A percentile compares a stretch with the other conserved stretches of the same genome.
Evolutionary conservation across 2,329 filamentous ascomycete species (phyloP).

Genomic region (Fonsecaea monophora): DNA sequence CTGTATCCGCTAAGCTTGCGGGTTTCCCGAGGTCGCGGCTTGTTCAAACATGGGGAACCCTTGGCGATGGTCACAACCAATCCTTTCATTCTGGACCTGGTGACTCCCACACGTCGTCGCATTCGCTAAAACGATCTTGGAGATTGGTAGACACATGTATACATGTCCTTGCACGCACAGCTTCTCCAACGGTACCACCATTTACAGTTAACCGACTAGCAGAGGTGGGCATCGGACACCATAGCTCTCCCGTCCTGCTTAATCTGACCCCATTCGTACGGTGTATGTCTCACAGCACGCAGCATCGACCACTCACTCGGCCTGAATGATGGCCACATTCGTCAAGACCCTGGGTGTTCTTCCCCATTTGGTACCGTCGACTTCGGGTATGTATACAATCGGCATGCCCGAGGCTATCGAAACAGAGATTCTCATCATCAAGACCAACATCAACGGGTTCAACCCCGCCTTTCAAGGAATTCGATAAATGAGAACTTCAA

Average conservation of each 20-base stretch:
- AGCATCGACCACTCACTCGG: neutral
- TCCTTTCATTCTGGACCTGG: neutral
- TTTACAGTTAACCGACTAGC: neutral
- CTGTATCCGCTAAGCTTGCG: neutral
- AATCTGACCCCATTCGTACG: neutral
- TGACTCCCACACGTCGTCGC: neutral
- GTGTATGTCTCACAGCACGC: neutral
- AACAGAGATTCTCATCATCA: neutral
- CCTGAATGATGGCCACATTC: neutral
- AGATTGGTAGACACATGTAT: neutral
- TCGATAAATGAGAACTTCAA: neutral
- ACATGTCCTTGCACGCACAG: neutral
- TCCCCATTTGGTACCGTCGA: neutral
- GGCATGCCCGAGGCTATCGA: neutral
- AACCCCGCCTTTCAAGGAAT: neutral
- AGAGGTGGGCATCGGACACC: neutral
- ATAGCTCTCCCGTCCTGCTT: neutral
- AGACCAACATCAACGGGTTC: neutral
- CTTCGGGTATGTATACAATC: conserved; percentile 3
- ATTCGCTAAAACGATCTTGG: neutral
- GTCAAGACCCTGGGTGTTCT: neutral
- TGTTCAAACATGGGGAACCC: neutral
- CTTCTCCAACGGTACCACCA: neutral
- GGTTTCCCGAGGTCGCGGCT: neutral
- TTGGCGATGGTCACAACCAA: neutral